Percentiles rank a stretch among this genome's conserved stretches.
Conservation (phyloP, 1,139 yeast species). For the Taphrina pruni region DNA sequence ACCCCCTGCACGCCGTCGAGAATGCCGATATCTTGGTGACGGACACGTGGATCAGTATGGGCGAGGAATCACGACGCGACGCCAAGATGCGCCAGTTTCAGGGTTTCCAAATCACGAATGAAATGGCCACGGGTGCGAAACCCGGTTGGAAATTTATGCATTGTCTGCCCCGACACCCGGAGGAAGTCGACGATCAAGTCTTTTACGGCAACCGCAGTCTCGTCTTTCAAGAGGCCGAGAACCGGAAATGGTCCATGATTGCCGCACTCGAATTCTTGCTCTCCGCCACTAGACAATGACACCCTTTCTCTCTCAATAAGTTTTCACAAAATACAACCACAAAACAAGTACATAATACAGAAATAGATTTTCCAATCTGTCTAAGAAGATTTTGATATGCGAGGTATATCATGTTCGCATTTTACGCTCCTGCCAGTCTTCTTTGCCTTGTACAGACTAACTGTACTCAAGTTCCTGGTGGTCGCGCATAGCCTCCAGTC, state of each 20-base stretch:
- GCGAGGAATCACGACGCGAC: constrained; percentile 81
- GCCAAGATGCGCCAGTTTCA: constrained; percentile 76
- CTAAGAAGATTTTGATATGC: too few species aligned
- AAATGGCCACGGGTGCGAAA: constrained; percentile 67
- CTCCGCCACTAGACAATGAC: constrained; percentile 8
- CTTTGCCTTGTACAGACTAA: too few species aligned
- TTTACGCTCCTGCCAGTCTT: too few species aligned
- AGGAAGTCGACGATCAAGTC: constrained; percentile 91
- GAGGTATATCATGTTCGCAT: too few species aligned
- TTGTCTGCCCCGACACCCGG: constrained; percentile 92
- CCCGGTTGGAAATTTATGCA: constrained; percentile 90
- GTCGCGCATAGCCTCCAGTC: constrained; percentile 3
- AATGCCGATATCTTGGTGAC: constrained; percentile 85
- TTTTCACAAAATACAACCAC: too few species aligned
- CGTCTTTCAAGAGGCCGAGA: constrained; percentile 95
- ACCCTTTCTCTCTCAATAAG: not conserved
- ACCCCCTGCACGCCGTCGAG: constrained; percentile 72
- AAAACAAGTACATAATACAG: constrained; percentile 2
- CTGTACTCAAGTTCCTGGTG: constrained; percentile 10
- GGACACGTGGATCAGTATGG: constrained; percentile 99
- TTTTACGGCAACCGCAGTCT: constrained; percentile 83
- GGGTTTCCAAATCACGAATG: constrained; percentile 81
- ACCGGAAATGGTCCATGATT: constrained; percentile 93
- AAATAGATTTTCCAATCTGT: not conserved
- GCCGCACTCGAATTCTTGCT: constrained; percentile 71